Conservation (phyloP, 306 rosid species). For the Fagus crenata region DNA sequence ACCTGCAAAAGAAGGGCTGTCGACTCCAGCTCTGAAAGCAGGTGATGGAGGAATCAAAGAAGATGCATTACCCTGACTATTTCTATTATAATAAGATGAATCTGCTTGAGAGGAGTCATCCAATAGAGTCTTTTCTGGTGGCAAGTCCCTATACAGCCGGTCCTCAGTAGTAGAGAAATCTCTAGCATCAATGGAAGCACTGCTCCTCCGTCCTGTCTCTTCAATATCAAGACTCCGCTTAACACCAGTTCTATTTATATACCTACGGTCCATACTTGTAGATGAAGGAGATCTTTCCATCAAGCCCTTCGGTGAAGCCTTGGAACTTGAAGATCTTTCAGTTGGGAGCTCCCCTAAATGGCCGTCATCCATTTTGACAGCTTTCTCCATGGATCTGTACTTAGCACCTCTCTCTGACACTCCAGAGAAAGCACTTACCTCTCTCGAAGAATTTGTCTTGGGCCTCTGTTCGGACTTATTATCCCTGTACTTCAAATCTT, state of each 20-base stretch:
- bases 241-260: constrained; percentile 51
- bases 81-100: constrained; percentile 61
- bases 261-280: constrained; percentile 71
- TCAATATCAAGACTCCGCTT: constrained; percentile 71
- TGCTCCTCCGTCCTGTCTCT: constrained; percentile 74
- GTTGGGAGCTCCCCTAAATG: constrained; percentile 57
- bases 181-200: constrained; percentile 54
- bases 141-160: constrained; percentile 57
- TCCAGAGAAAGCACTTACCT: constrained; percentile 51
- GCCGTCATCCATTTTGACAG: constrained; percentile 61
- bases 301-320: constrained; percentile 77
- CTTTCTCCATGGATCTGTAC: constrained; percentile 65
- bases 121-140: constrained; percentile 55
- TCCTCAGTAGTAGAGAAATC: constrained; percentile 66
- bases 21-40: constrained; percentile 70
- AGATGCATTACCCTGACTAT: constrained; percentile 58
- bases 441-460: constrained; percentile 56
- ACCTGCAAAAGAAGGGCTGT: constrained; percentile 69
- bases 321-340: constrained; percentile 77
- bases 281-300: constrained; percentile 78
- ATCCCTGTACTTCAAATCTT: constrained; percentile 69
- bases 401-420: constrained; percentile 62
- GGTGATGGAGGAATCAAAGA: constrained; percentile 57
- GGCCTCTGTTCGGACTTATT: constrained; percentile 55
- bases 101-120: constrained; percentile 71